Conservation (phyloP, 2,329 filamentous ascomycete species). For the Pseudogymnoascus destructans region DNA sequence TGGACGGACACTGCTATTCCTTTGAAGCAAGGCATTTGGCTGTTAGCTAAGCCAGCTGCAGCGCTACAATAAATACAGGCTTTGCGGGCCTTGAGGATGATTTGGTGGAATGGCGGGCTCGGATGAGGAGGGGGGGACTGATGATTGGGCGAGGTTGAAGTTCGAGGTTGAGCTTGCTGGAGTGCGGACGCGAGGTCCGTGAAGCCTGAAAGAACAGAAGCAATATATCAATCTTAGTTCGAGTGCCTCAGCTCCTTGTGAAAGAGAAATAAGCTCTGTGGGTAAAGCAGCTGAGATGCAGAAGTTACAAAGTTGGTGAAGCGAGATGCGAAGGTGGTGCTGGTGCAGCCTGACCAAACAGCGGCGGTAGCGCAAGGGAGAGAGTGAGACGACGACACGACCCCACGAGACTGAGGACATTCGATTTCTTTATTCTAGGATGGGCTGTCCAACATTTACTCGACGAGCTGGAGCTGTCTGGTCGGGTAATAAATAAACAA, state of each 20-base stretch:
- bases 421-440: conserved; percentile 2
- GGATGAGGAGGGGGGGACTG: not conserved
- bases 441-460: not conserved
- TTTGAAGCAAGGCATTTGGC: conserved; percentile 86
- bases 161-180: conserved; percentile 3
- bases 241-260: conserved; percentile 1
- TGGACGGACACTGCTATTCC: conserved; percentile 98
- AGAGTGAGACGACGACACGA: not conserved
- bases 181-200: not conserved
- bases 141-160: conserved; percentile 5
- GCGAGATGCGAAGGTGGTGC: conserved; percentile 5
- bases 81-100: not conserved
- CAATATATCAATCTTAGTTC: conserved; percentile 2
- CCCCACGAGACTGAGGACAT: conserved; percentile 2
- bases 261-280: conserved; percentile 7
- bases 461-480: not conserved
- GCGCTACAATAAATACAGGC: not conserved
- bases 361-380: not conserved
- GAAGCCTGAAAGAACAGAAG: not conserved
- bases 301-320: conserved; percentile 9
- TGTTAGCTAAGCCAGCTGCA: conserved; percentile 1
- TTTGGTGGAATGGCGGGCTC: not conserved
- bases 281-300: conserved; percentile 8
- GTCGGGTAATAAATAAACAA: not conserved
- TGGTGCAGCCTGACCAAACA: conserved; percentile 8